Evolutionary conservation across 305 asterid species (phyloP).

Genomic region (Fraxinus angustifolia): DNA sequence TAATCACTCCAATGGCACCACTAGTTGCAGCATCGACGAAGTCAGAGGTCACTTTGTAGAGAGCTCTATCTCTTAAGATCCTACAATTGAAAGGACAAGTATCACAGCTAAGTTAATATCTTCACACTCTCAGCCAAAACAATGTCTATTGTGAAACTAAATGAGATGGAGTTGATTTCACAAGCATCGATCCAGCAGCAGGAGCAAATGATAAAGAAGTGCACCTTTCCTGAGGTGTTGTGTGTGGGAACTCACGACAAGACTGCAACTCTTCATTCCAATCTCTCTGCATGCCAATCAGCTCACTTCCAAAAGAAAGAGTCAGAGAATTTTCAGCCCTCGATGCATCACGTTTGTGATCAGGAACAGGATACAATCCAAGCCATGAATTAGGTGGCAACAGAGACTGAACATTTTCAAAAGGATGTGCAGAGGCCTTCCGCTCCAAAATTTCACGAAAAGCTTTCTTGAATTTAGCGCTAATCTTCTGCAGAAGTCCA

Average conservation of each 20-base stretch:
- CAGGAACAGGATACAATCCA: constrained; percentile 74
- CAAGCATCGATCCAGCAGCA: constrained; percentile 2
- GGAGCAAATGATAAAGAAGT: constrained; percentile 16
- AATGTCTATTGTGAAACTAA: background rate
- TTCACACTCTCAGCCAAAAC: background rate
- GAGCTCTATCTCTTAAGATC: constrained; percentile 87
- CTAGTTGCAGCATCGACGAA: constrained; percentile 91
- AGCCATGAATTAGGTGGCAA: constrained; percentile 86
- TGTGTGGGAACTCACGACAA: constrained; percentile 86
- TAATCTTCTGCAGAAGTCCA: constrained; percentile 77
- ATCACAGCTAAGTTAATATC: background rate
- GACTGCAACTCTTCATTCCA: constrained; percentile 97
- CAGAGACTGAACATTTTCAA: constrained; percentile 75
- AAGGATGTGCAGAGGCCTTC: constrained; percentile 88
- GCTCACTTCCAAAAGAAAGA: constrained; percentile 87
- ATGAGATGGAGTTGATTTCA: constrained; percentile 5
- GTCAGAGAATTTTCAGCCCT: constrained; percentile 85
- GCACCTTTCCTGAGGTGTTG: constrained; percentile 77
- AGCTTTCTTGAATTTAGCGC: constrained; percentile 88
- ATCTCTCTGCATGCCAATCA: constrained; percentile 97
- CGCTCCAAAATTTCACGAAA: constrained; percentile 79
- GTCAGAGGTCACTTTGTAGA: constrained; percentile 76
- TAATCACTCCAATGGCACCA: constrained; percentile 92
- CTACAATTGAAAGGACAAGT: constrained; percentile 34
- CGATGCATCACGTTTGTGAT: constrained; percentile 90